phyloP scores from a whole-genome alignment of 1,284 basidiomycete species.

The Apiotrichum gracile region DNA sequence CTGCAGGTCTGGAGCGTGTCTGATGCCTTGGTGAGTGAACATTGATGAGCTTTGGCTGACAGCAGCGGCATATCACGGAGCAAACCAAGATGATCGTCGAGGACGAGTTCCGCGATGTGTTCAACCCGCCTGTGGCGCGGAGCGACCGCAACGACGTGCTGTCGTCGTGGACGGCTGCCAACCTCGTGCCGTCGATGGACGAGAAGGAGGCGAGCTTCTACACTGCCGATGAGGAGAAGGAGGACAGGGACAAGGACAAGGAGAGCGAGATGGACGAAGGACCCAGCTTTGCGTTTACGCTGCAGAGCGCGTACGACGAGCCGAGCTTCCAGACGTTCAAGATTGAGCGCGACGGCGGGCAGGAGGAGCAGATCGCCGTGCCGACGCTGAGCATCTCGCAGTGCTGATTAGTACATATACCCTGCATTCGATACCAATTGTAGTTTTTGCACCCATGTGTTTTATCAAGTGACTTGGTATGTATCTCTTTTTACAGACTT shows the following conservation, averaged over 20 bases:
- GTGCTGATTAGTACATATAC: neutral
- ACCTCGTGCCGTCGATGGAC: neutral
- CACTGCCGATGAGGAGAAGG: neutral
- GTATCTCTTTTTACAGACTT: neutral
- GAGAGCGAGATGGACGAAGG: neutral
- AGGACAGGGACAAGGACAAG: neutral
- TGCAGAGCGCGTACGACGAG: neutral
- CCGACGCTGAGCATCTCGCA: neutral
- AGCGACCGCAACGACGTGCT: neutral
- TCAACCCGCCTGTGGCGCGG: conserved; percentile 16
- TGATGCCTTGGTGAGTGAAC: conserved; percentile 33
- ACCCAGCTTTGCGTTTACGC: neutral
- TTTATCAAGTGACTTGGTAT: neutral
- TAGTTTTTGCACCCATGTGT: neutral
- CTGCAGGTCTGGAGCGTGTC: conserved; percentile 27
- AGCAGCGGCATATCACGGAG: conserved; percentile 27
- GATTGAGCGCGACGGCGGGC: neutral
- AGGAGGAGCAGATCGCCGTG: neutral
- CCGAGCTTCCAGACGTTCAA: neutral
- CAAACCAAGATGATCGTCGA: conserved; percentile 35
- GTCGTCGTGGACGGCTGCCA: neutral
- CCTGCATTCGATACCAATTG: no score
- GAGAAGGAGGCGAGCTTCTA: conserved; percentile 1
- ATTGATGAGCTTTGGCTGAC: neutral
- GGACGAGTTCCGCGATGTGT: conserved; percentile 32